A percentile compares a stretch with the other conserved stretches of the same genome.
Evolutionary conservation across 345 rosid species (phyloP).

Genomic region (Pseudoturritis turrita): DNA sequence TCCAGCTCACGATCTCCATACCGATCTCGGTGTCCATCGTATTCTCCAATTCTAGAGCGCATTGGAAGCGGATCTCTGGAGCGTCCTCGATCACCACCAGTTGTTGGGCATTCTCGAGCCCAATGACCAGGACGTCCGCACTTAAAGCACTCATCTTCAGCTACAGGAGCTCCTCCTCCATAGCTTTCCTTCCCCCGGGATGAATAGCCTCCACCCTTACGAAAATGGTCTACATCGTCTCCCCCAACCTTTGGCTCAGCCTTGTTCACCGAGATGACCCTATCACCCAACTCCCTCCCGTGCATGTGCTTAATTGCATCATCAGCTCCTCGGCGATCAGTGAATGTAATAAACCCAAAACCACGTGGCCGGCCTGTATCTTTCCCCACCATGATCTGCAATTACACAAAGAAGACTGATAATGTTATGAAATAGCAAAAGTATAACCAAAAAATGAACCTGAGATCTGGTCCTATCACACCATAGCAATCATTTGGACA

Average conservation of each 20-base stretch:
- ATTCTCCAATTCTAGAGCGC: constrained; percentile 60
- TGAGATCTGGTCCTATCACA: neutral
- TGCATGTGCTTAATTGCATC: constrained; percentile 90
- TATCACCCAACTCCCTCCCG: constrained; percentile 75
- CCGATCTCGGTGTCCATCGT: constrained; percentile 53
- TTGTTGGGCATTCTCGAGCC: constrained; percentile 91
- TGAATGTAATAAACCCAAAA: constrained; percentile 82
- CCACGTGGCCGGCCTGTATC: constrained; percentile 91
- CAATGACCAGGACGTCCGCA: constrained; percentile 88
- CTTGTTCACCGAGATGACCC: constrained; percentile 78
- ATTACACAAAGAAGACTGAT: constrained; percentile 16
- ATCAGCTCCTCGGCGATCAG: constrained; percentile 84
- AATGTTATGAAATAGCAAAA: constrained; percentile 17
- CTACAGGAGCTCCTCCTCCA: constrained; percentile 38
- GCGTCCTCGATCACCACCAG: constrained; percentile 60
- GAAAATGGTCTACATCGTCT: constrained; percentile 54
- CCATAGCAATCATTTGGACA: neutral
- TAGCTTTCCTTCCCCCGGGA: constrained; percentile 59
- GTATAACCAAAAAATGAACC: neutral
- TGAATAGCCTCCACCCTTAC: constrained; percentile 60
- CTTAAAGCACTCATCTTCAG: constrained; percentile 77
- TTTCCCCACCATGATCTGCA: constrained; percentile 82
- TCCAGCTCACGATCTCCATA: constrained; percentile 36
- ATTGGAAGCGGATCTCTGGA: constrained; percentile 47
- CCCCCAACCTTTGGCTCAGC: constrained; percentile 74